phyloP scores from a whole-genome alignment of 768 basidiomycete genomes.

The Jaapia argillacea region DNA sequence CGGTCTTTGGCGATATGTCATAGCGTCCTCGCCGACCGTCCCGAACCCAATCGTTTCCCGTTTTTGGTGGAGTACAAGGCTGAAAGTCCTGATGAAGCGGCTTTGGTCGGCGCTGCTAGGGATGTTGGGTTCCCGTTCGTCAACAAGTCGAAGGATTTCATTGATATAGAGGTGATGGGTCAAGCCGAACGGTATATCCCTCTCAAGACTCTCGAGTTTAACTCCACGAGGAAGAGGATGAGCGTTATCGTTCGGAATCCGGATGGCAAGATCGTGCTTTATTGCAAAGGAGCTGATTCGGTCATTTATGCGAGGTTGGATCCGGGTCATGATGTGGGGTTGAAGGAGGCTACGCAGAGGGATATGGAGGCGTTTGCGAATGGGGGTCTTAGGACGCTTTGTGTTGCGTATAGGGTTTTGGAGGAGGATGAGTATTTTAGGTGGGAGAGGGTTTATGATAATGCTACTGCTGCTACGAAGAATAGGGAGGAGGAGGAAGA shows the following conservation, averaged over 20 bases:
- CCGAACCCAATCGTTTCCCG: conserved; percentile 51
- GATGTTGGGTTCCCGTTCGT: conserved; percentile 93
- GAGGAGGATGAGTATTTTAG: conserved; percentile 74
- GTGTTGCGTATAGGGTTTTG: conserved; percentile 74
- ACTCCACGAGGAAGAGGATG: conserved; percentile 92
- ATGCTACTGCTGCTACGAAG: conserved; percentile 63
- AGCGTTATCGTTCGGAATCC: conserved; percentile 83
- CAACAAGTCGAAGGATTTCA: conserved; percentile 53
- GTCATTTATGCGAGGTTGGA: conserved; percentile 85
- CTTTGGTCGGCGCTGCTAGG: conserved; percentile 83
- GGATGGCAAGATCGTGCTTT: conserved; percentile 72
- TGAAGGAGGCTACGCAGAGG: conserved; percentile 71
- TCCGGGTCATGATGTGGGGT: conserved; percentile 56
- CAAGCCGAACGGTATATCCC: conserved; percentile 73
- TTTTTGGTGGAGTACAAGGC: conserved; percentile 82
- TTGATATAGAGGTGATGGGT: conserved; percentile 91
- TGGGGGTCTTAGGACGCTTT: conserved; percentile 82
- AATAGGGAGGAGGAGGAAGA: conserved; percentile 91
- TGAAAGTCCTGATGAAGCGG: conserved; percentile 93
- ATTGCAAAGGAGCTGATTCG: conserved; percentile 96
- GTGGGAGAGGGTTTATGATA: conserved; percentile 78
- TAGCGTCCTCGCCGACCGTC: conserved; percentile 74
- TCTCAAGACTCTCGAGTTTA: conserved; percentile 86
- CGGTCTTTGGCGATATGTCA: conserved; percentile 94
- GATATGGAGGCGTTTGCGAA: conserved; percentile 96